Percentiles rank a stretch among this genome's conserved stretches.
Evolutionary conservation across 164 flowering plant species (phyloP).

Genomic region (Pachysandra terminalis): DNA sequence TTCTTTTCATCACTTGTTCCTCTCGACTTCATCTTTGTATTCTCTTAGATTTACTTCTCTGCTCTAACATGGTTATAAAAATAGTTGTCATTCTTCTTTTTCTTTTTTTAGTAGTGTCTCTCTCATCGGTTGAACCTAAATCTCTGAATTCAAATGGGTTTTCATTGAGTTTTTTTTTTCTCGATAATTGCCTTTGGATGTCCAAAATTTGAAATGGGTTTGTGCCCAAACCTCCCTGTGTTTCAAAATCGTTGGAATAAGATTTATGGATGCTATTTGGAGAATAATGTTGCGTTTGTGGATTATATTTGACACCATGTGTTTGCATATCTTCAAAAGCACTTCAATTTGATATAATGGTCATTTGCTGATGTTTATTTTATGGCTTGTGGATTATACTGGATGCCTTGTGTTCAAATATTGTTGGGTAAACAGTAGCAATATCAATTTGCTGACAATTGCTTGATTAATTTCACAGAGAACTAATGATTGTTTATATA

Average conservation of each 20-base stretch:
- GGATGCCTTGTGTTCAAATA: too few species aligned
- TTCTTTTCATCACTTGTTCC: slow-evolving; percentile 9
- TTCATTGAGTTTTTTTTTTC: background rate
- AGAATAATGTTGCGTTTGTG: too few species aligned
- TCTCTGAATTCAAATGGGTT: background rate
- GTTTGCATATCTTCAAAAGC: too few species aligned
- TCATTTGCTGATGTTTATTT: background rate
- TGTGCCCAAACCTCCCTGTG: too few species aligned
- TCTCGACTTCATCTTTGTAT: background rate
- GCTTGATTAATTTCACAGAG: too few species aligned
- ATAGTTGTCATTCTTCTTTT: background rate
- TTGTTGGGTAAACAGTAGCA: too few species aligned
- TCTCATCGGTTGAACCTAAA: too few species aligned
- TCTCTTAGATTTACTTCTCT: background rate
- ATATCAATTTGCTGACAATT: too few species aligned
- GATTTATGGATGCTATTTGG: background rate
- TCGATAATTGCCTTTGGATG: background rate
- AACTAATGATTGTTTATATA: too few species aligned
- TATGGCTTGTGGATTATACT: background rate
- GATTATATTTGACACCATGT: background rate
- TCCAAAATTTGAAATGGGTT: slow-evolving; percentile 1
- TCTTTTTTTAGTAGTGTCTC: background rate
- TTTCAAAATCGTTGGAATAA: too few species aligned
- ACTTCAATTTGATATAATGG: background rate
- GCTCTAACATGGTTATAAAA: background rate